Conservation (phyloP, 768 basidiomycete genomes). For the Kwoniella heveanensis region DNA sequence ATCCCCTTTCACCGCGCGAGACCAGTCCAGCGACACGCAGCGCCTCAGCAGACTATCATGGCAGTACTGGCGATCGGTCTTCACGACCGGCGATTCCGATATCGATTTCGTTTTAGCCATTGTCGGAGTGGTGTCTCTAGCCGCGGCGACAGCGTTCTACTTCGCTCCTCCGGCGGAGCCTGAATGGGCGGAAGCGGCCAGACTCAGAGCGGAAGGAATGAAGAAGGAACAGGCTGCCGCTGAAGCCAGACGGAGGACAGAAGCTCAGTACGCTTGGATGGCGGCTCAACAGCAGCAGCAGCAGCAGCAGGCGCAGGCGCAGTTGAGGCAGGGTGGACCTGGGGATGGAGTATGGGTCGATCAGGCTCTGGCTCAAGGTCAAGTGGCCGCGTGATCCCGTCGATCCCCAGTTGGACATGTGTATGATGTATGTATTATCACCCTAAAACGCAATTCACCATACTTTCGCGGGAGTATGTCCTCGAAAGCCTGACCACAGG, state of each 20-base stretch:
- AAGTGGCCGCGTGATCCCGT: too few species aligned
- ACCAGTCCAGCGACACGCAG: neutral
- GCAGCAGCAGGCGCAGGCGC: neutral
- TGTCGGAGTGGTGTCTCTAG: neutral
- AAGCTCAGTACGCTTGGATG: neutral
- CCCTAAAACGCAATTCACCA: too few species aligned
- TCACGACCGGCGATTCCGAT: slow-evolving; percentile 17
- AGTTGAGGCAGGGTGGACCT: neutral
- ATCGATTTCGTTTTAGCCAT: slow-evolving; percentile 12
- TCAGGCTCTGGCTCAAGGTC: neutral
- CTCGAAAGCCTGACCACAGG: too few species aligned
- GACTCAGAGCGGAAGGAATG: slow-evolving; percentile 1
- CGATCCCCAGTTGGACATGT: too few species aligned
- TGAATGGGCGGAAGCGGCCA: slow-evolving; percentile 10
- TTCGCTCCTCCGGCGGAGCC: slow-evolving; percentile 13
- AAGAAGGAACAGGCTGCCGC: slow-evolving; percentile 3
- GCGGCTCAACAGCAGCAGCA: neutral
- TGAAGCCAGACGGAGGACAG: neutral
- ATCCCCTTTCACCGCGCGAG: neutral
- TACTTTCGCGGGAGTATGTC: too few species aligned
- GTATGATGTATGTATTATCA: too few species aligned
- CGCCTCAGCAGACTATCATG: neutral
- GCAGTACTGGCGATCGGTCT: slow-evolving; percentile 3
- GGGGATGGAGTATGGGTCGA: neutral
- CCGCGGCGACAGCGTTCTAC: neutral